A percentile compares a stretch with the other conserved stretches of the same genome.
phyloP scores from a whole-genome alignment of 441 rosid genomes.

The Breynia disticha region DNA sequence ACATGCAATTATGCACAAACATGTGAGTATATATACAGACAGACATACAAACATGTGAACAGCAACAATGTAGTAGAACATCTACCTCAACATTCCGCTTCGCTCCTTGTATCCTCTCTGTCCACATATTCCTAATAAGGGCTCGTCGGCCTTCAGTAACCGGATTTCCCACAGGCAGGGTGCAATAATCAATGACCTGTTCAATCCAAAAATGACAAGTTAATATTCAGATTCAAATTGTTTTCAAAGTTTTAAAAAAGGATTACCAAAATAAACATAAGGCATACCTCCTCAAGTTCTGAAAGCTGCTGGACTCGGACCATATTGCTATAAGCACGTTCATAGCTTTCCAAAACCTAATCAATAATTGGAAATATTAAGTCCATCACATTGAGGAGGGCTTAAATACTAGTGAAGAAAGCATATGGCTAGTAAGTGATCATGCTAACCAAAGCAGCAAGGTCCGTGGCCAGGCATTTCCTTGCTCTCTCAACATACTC shows the following conservation, averaged over 20 bases:
- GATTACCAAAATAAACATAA: constrained; percentile 1
- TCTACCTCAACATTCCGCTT: constrained; percentile 97
- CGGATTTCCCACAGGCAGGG: constrained; percentile 72
- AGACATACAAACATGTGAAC: background rate
- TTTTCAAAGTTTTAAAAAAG: background rate
- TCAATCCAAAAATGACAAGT: constrained; percentile 1
- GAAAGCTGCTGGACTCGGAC: constrained; percentile 98
- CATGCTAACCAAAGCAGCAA: constrained; percentile 92
- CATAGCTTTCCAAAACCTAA: constrained; percentile 98
- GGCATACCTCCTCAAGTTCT: constrained; percentile 91
- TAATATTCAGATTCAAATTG: too few relatives aligned
- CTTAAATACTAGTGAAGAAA: constrained; percentile 5
- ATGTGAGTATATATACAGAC: too few relatives aligned
- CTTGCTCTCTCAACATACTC: constrained; percentile 96
- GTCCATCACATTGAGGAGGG: background rate
- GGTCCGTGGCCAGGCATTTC: constrained; percentile 98
- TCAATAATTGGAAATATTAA: constrained; percentile 5
- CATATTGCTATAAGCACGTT: constrained; percentile 97
- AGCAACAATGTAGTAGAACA: background rate
- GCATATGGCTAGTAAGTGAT: background rate
- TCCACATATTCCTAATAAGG: constrained; percentile 98
- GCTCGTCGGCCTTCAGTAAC: constrained; percentile 88
- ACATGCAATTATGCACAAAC: too few relatives aligned
- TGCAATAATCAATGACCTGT: constrained; percentile 95
- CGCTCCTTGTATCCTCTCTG: constrained; percentile 92